phyloP scores from a whole-genome alignment of 164 flowering plant species.

The Chimonanthus salicifolius region DNA sequence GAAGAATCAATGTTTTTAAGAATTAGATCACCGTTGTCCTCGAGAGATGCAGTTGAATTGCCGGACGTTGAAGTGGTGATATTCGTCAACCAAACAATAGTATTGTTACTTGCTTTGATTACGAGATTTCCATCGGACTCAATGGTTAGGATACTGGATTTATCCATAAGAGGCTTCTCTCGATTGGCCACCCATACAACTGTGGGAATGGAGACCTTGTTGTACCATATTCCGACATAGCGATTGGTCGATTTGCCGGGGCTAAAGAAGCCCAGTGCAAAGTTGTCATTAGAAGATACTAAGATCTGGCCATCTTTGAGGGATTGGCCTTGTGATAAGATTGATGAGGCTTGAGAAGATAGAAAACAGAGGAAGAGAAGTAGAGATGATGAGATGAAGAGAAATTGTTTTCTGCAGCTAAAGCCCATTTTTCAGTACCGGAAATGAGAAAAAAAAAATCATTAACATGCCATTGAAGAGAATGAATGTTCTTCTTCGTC shows the following conservation, averaged over 20 bases:
- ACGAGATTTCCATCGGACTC: conserved; percentile 3
- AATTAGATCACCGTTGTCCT: conserved; percentile 1
- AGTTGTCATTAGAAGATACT: background rate
- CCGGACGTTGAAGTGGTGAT: background rate
- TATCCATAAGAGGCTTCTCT: conserved; percentile 3
- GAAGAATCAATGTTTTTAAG: background rate
- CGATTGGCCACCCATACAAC: conserved; percentile 14
- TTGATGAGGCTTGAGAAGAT: background rate
- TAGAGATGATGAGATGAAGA: background rate
- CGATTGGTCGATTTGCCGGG: conserved; percentile 12
- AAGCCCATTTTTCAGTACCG: no score
- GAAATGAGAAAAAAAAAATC: no score
- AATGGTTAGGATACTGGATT: background rate
- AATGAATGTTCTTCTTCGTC: background rate
- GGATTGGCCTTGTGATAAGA: background rate
- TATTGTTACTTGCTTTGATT: background rate
- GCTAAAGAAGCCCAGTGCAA: conserved; percentile 3
- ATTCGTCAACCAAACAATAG: conserved; percentile 1
- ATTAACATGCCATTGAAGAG: no score
- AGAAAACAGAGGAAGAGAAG: background rate
- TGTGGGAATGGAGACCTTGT: background rate
- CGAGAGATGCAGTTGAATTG: background rate
- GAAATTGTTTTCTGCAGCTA: background rate
- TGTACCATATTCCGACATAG: conserved; percentile 19
- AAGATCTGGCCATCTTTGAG: background rate